Evolutionary conservation across 192 early-diverging fungal species (phyloP).

Genomic region (Dissophora ornata): DNA sequence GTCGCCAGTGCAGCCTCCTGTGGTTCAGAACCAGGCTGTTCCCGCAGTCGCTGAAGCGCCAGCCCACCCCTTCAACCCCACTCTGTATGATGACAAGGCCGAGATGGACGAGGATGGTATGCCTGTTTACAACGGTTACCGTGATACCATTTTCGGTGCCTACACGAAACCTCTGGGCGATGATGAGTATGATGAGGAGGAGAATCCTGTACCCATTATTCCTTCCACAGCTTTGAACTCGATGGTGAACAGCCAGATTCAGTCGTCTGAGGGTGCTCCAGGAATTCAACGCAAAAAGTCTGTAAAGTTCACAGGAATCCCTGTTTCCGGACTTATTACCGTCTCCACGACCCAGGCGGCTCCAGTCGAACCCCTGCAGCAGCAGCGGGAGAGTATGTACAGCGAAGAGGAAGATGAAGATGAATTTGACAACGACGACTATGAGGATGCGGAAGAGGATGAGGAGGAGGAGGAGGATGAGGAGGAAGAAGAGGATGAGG

Average conservation of each 20-base stretch:
- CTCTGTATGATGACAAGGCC: conserved; percentile 43
- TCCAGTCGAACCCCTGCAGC: neutral
- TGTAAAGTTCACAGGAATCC: conserved; percentile 48
- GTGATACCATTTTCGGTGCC: conserved; percentile 53
- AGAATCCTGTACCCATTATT: conserved; percentile 9
- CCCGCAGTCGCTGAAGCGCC: conserved; percentile 4
- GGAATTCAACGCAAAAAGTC: conserved; percentile 48
- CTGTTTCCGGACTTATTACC: conserved; percentile 32
- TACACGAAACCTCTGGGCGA: conserved; percentile 26
- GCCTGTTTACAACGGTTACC: conserved; percentile 53
- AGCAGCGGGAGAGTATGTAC: conserved; percentile 1
- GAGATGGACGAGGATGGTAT: conserved; percentile 44
- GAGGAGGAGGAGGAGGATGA: conserved; percentile 23
- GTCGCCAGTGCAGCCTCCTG: no score
- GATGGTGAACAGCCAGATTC: no score
- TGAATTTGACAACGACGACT: neutral
- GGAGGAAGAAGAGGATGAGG: conserved; percentile 36
- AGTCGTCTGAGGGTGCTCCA: neutral
- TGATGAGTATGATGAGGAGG: conserved; percentile 38
- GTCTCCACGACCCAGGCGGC: neutral
- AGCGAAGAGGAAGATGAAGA: conserved; percentile 10
- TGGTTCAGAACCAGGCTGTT: neutral
- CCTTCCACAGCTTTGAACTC: conserved; percentile 11
- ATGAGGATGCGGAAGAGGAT: conserved; percentile 21
- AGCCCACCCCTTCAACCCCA: conserved; percentile 37